Evolutionary conservation across 495 filamentous ascomycete genomes (phyloP).

Genomic region (Extremus antarcticus): DNA sequence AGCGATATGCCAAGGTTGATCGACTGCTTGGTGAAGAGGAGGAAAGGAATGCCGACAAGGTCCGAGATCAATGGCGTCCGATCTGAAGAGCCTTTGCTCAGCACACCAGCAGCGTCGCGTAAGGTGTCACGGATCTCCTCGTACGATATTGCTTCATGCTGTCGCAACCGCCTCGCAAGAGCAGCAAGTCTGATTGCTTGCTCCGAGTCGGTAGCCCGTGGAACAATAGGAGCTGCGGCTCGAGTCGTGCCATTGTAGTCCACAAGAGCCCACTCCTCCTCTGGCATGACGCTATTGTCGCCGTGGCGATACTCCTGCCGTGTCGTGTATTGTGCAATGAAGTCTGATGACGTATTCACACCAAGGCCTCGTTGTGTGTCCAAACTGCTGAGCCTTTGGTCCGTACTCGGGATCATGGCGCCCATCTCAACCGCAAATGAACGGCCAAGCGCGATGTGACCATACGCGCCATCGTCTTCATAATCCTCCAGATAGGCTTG

Average conservation of each 20-base stretch:
- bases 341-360: slow-evolving; percentile 86
- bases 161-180: slow-evolving; percentile 56
- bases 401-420: slow-evolving; percentile 70
- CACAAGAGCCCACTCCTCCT: slow-evolving; percentile 52
- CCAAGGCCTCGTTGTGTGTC: slow-evolving; percentile 57
- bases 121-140: slow-evolving; percentile 67
- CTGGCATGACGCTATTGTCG: slow-evolving; percentile 36
- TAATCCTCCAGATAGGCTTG: slow-evolving; percentile 93
- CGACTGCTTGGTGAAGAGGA: slow-evolving; percentile 82
- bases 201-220: slow-evolving; percentile 20
- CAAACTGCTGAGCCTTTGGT: slow-evolving; percentile 60
- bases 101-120: slow-evolving; percentile 67
- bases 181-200: slow-evolving; percentile 47
- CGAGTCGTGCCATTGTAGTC: slow-evolving; percentile 30
- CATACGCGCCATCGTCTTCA: slow-evolving; percentile 74
- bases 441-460: slow-evolving; percentile 82
- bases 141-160: slow-evolving; percentile 56
- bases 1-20: slow-evolving; percentile 92
- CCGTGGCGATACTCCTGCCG: slow-evolving; percentile 84
- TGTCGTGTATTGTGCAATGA: slow-evolving; percentile 93
- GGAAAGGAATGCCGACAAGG: slow-evolving; percentile 83
- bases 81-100: slow-evolving; percentile 63
- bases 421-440: slow-evolving; percentile 94
- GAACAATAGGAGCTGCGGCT: background rate
- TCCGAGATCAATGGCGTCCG: slow-evolving; percentile 69